Base-by-base conservation (phyloP, 345 rosid genomes). In the Sisymbrium altissimum region DNA sequence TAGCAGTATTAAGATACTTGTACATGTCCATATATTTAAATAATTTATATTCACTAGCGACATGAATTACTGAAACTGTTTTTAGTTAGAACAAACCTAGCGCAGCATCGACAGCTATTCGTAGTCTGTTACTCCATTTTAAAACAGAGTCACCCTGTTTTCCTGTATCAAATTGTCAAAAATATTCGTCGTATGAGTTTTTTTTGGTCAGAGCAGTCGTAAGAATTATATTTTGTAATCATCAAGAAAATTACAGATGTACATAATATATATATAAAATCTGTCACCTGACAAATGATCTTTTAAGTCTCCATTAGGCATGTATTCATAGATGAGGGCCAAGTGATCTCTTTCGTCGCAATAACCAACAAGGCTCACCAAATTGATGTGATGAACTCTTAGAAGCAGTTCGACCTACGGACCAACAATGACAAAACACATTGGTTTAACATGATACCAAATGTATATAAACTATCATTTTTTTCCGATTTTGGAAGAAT, bases 31-130 rank as follows among this genome's bases (percentile, higher is more conserved):
- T n/a, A n/a, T n/a, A n/a, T n/a, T n/a, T n/a, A n/a, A n/a, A n/a
- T n/a, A n/a, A n/a, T n/a, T n/a, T 23, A 23, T 23, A 23, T 23
- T 3, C 25, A 23, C 25, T 23, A 23, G 25, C 25, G 25, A 23
- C 25, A 23, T 23, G 25, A 23, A 23, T 23, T 1, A 23, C 25
- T 32, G 36, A 32, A 32, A 7, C 55, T 49, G 9, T 4, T 49
- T 9, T 49, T n/a, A 49, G 55, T 49, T 23, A 52, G 17, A 0
- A 40, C 67, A 17, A 18, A 80, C 86, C 86, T 80, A 75, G 77
- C 17, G 79, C 82, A 23, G 81, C 44, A 15, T 58, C 27, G 27
- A 58, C 27, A 58, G 64, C 64, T 58, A 58, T 58, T 15, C 7
- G 44, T 33, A 58, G 14, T 58, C 64, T 33, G 18, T 13, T 33